phyloP scores from a whole-genome alignment of 2,329 filamentous ascomycete genomes.

The Thelonectria olida region DNA sequence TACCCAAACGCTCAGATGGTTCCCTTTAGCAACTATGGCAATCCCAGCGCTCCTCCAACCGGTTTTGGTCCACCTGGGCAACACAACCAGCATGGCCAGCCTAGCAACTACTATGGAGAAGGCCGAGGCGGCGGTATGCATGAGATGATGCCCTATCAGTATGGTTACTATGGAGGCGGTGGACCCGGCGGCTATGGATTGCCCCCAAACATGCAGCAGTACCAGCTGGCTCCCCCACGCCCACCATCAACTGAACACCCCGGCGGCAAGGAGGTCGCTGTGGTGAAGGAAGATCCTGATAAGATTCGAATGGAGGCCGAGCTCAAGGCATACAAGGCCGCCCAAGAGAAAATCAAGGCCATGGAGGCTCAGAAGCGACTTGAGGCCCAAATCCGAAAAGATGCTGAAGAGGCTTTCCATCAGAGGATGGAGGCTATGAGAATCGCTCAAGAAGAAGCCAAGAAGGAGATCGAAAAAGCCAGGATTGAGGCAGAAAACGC shows the following conservation, averaged over 20 bases:
- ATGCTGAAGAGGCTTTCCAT: constrained; percentile 55
- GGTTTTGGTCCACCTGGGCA: not conserved
- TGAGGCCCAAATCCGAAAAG: constrained; percentile 55
- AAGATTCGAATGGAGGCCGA: constrained; percentile 70
- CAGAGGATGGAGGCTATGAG: constrained; percentile 40
- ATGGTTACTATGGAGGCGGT: constrained; percentile 44
- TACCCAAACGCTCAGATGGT: constrained; percentile 57
- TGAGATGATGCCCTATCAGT: constrained; percentile 62
- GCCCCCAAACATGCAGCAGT: constrained; percentile 49
- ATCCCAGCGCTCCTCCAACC: constrained; percentile 43
- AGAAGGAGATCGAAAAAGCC: constrained; percentile 49
- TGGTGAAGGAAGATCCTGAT: constrained; percentile 60
- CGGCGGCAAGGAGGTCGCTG: constrained; percentile 52
- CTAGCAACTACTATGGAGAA: constrained; percentile 52
- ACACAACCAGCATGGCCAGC: constrained; percentile 42
- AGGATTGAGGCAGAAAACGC: constrained; percentile 50
- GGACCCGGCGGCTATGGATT: constrained; percentile 41
- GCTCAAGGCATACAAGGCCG: constrained; percentile 59
- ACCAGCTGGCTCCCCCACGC: constrained; percentile 51
- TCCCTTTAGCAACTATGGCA: constrained; percentile 51
- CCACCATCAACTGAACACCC: constrained; percentile 55
- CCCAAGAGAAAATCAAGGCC: constrained; percentile 56
- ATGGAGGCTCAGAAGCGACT: constrained; percentile 55
- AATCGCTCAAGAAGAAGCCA: constrained; percentile 22
- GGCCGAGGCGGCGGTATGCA: constrained; percentile 51